Evolutionary conservation across 208 protist species (phyloP), one percentile per base, ranked within the genome.

Genomic region (Leishmania mexicana): DNA sequence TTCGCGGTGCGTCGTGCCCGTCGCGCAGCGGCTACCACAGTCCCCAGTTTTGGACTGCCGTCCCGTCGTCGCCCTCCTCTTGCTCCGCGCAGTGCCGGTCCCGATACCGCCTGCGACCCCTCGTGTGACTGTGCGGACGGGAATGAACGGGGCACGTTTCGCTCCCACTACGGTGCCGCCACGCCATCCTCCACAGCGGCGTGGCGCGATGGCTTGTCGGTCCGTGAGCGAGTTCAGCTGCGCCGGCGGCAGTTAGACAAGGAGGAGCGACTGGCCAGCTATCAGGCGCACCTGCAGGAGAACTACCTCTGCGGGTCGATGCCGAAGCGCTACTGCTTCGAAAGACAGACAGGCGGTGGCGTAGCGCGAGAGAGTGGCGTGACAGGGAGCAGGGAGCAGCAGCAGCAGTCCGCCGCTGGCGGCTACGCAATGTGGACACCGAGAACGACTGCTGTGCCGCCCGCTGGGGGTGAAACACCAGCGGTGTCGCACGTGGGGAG

Each of bases 291-390:
- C 47, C 70, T 93, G 74, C 80, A 85, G 45, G 84, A 89, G 38
- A 93, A 92, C 74, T 92, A 93, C 77, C 87, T 90, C 82, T 85
- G 90, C 45, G 91, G 89, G 24, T 83, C 82, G 76, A 80, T 85
- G 68, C 78, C 78, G 60, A 92, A 95, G 81, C 73, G 85, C 1
- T 71, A 62, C 76, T 79, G 89, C 65, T 85, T 78, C 49, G 91
- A 95, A 19, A 31, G 73, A 35, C 49, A 51, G n/a, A 13, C 40
- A 35, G 21, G 11, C 57, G 24, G 40, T 31, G 40, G 40, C 6
- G 11, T 47, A 47, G 24, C 19, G 24, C 67, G 40, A 47, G 67
- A 42, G 15, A 72, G 67, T 47, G 13, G 40, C 40, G 38, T 47
- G 40, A n/a, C 15, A 2, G 67, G 40, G 21, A 47, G 40, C 67